These are phyloP conservation scores for Polytolypa hystricis DNA, from an alignment of 2,329 filamentous ascomycete species.

Conservation along the genomic window DNA sequence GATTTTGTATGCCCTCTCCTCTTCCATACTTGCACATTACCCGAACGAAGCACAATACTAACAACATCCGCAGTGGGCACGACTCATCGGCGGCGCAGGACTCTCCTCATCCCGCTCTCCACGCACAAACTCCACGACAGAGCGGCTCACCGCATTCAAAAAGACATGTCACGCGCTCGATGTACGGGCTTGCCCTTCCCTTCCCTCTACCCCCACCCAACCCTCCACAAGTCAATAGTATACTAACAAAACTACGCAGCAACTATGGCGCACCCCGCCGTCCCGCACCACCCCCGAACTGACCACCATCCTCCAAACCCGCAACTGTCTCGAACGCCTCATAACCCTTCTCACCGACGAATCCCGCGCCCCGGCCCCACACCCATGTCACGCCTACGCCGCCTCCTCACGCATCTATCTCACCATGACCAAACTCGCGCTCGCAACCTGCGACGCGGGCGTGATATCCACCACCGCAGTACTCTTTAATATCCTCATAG, in stretches of 20 bases:
- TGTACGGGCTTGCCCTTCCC: slow-evolving; percentile 24
- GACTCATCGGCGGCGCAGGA: slow-evolving; percentile 48
- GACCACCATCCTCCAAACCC: slow-evolving; percentile 39
- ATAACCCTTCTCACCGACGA: slow-evolving; percentile 72
- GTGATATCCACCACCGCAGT: slow-evolving; percentile 75
- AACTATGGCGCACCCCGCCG: slow-evolving; percentile 50
- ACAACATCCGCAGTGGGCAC: slow-evolving; percentile 44
- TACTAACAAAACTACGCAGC: no score
- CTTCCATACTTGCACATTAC: no score
- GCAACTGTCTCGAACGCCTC: slow-evolving; percentile 44
- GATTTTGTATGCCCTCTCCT: slow-evolving; percentile 32
- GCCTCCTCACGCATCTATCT: slow-evolving; percentile 80
- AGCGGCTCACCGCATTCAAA: slow-evolving; percentile 51
- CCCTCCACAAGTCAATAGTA: no score
- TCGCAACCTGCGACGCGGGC: slow-evolving; percentile 71
- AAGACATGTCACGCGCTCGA: slow-evolving; percentile 49
- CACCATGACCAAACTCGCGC: slow-evolving; percentile 78
- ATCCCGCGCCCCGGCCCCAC: slow-evolving; percentile 73
- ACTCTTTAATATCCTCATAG: slow-evolving; percentile 83
- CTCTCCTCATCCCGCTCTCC: slow-evolving; percentile 37
- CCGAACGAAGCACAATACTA: no score
- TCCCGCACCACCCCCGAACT: slow-evolving; percentile 39
- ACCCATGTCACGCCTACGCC: slow-evolving; percentile 83
- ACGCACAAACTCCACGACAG: slow-evolving; percentile 44
- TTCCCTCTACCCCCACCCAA: background rate